Base-by-base conservation (phyloP, 2,329 filamentous ascomycete species). In the Penicillium capsulatum region DNA sequence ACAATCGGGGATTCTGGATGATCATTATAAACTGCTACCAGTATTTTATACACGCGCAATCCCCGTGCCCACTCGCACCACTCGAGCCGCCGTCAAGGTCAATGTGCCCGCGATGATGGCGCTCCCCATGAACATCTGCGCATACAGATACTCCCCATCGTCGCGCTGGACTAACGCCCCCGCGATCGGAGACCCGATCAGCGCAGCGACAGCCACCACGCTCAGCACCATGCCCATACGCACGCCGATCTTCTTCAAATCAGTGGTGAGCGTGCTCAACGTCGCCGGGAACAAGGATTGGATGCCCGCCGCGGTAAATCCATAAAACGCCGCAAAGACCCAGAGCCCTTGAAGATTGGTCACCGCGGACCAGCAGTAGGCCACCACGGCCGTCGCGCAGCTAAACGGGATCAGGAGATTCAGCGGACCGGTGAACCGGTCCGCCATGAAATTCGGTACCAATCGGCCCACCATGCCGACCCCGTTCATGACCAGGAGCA, bases 231-330 rank as follows among this genome's bases (percentile, higher is more conserved):
- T 75, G 1, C 76, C 76, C 60, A 77, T 74, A n/a, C 75, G 62
- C n/a, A 74, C 70, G 0, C 76, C 76, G 4, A 65, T 63, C 56
- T 75, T 77, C 44, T 69, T 69, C 42, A 76, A 41, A 51, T 79
- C 73, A 0, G 67, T 67, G 0, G 73, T 77, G 41, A 80, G 61
- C 29, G 73, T 75, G 34, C 72, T 75, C 29, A 84, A 53, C 0
- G 74, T 76, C 0, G 81, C 79, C 0, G 83, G 82, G 51, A 86
- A 85, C 8, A 87, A 57, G 5, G 74, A 74, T 61, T 86, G 82
- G 32, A 86, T 76, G 0, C 72, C 79, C 0, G 80, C 81, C 0
- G 74, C 78, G 2, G 74, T 74, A 33, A 85, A 68, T 1, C 84
- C 84, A 54, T 83, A 85, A 40, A 82, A 69, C 0, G 72, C 65